A percentile compares a stretch with the other conserved stretches of the same genome.
Evolutionary conservation across 1,139 yeast species (phyloP).

Genomic region (Debaryomyces sp.): DNA sequence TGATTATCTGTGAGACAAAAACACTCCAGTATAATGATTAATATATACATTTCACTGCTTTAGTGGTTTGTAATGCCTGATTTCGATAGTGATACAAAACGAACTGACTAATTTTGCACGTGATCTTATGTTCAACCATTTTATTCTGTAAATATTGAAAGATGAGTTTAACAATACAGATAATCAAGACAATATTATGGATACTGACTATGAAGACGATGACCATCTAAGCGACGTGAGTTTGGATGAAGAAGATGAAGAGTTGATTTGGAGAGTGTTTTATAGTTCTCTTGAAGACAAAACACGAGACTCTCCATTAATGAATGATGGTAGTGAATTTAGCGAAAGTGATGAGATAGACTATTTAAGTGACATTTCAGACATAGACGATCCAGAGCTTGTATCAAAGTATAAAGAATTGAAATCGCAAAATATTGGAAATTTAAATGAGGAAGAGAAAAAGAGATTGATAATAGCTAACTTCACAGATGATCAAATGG

Average conservation of each 20-base stretch:
- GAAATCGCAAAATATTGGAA: constrained; percentile 24
- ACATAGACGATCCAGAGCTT: constrained; percentile 40
- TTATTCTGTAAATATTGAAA: background rate
- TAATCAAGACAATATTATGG: background rate
- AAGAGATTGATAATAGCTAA: constrained; percentile 69
- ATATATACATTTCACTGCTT: too few relatives aligned
- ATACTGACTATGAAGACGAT: constrained; percentile 13
- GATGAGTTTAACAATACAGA: background rate
- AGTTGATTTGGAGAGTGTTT: constrained; percentile 48
- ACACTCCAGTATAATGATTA: too few relatives aligned
- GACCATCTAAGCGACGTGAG: constrained; percentile 40
- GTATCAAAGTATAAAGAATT: constrained; percentile 34
- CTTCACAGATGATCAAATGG: constrained; percentile 82
- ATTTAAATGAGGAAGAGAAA: constrained; percentile 50
- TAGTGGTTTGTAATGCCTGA: background rate
- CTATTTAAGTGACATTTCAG: constrained; percentile 32
- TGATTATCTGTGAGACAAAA: too few relatives aligned
- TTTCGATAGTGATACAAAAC: background rate
- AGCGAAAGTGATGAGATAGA: constrained; percentile 14
- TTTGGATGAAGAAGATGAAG: constrained; percentile 52
- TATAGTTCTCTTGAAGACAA: constrained; percentile 30
- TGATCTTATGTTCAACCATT: background rate
- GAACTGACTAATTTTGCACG: background rate
- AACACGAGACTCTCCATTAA: background rate
- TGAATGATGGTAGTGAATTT: constrained; percentile 6